Conservation (phyloP, 345 rosid genomes). For the Aegle marmelos region DNA sequence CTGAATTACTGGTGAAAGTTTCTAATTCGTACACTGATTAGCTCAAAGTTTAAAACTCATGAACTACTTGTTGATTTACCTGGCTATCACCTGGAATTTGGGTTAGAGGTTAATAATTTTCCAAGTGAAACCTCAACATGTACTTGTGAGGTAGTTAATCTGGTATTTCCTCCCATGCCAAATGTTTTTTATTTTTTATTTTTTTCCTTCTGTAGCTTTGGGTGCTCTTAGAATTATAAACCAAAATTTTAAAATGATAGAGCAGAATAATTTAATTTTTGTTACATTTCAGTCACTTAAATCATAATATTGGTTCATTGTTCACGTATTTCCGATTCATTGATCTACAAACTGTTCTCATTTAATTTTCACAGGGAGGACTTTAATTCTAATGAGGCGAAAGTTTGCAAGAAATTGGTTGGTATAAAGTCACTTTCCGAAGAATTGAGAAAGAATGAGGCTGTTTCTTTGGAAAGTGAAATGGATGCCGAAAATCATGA, state of each 20-base stretch:
- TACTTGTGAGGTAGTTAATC: background rate
- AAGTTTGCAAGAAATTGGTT: conserved; percentile 29
- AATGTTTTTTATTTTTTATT: background rate
- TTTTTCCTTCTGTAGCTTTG: background rate
- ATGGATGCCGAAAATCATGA: conserved; percentile 24
- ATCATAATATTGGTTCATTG: background rate
- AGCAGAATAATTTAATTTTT: background rate
- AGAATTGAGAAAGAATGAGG: conserved; percentile 16
- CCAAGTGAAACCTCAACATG: background rate
- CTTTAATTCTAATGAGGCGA: conserved; percentile 15
- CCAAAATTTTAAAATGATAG: background rate
- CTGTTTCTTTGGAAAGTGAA: conserved; percentile 28
- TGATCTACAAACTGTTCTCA: background rate
- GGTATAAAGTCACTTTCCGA: conserved; percentile 17
- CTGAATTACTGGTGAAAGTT: background rate
- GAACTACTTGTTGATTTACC: background rate
- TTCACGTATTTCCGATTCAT: background rate
- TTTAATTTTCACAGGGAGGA: conserved; percentile 31
- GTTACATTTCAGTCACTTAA: background rate
- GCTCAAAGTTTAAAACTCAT: background rate
- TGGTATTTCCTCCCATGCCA: background rate
- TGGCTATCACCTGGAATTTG: background rate
- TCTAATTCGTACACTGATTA: background rate
- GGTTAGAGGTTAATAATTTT: background rate
- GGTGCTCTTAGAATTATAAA: background rate